phyloP scores from a whole-genome alignment of 2,329 filamentous ascomycete genomes.

The Gaeumannomyces sp. region DNA sequence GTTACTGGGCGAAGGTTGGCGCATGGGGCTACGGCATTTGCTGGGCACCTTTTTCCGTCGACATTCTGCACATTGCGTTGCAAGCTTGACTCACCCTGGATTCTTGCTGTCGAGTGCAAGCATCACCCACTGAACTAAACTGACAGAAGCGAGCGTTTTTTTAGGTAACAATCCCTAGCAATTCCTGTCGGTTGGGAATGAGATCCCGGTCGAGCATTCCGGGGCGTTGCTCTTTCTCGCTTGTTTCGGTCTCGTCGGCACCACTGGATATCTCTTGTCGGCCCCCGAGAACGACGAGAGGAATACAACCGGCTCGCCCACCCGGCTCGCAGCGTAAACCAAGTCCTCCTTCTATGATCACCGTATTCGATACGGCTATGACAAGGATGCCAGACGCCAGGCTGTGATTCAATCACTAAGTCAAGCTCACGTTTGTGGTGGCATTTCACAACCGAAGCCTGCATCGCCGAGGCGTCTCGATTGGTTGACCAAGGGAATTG shows the following conservation, averaged over 20 bases:
- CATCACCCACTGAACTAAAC: background rate
- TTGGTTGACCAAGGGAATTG: background rate
- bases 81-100: too few species aligned
- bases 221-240: background rate
- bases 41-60: too few species aligned
- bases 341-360: background rate
- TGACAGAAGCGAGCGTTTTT: background rate
- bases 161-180: background rate
- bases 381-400: background rate
- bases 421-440: background rate
- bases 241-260: background rate
- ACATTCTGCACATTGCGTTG: too few species aligned
- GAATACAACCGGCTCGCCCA: background rate
- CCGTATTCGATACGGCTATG: background rate
- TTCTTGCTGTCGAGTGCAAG: background rate
- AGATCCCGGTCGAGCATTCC: background rate
- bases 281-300: background rate
- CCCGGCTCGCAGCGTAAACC: background rate
- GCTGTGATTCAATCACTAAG: background rate
- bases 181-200: background rate
- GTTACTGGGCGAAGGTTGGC: too few species aligned
- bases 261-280: background rate
- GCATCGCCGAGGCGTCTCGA: background rate
- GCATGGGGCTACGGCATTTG: too few species aligned
- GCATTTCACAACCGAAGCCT: background rate